A percentile compares a stretch with the other conserved stretches of the same genome.
These are phyloP conservation scores for Pyrenophora teres DNA, from an alignment of 2,329 filamentous ascomycete species.

Conservation along the genomic window DNA sequence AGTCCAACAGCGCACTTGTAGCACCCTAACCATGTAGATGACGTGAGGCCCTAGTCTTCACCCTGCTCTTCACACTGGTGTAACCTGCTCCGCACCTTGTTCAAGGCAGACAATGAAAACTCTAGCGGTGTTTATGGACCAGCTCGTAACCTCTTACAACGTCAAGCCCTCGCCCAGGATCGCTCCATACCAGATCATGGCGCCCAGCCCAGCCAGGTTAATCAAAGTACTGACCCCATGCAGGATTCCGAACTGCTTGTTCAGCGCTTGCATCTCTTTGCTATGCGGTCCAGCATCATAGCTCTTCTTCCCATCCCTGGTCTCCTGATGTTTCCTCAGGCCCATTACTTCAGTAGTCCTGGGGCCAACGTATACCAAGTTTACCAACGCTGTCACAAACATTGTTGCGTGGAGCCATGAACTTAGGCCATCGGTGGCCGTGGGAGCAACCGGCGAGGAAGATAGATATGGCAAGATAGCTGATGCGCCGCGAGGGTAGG, in stretches of 20 bases:
- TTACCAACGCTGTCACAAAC: conserved; percentile 71
- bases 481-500: conserved; percentile 63
- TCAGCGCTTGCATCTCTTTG: conserved; percentile 72
- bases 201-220: conserved; percentile 73
- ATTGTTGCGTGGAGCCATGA: conserved; percentile 68
- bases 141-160: conserved; percentile 1
- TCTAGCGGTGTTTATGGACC: no score
- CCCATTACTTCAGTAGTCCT: conserved; percentile 75
- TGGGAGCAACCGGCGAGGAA: conserved; percentile 2
- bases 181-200: conserved; percentile 77
- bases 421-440: conserved; percentile 24
- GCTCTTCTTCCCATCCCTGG: conserved; percentile 85
- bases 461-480: conserved; percentile 12
- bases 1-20: neutral
- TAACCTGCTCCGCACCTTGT: no score
- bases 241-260: conserved; percentile 67
- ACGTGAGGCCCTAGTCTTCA: neutral
- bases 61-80: neutral
- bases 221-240: conserved; percentile 82
- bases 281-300: conserved; percentile 80
- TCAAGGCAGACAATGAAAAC: no score
- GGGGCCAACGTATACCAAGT: conserved; percentile 74
- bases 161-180: conserved; percentile 59
- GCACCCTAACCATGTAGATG: neutral
- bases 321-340: conserved; percentile 80